phyloP scores from a whole-genome alignment of 2,329 filamentous ascomycete species.

The Rutstroemia sydowiana region DNA sequence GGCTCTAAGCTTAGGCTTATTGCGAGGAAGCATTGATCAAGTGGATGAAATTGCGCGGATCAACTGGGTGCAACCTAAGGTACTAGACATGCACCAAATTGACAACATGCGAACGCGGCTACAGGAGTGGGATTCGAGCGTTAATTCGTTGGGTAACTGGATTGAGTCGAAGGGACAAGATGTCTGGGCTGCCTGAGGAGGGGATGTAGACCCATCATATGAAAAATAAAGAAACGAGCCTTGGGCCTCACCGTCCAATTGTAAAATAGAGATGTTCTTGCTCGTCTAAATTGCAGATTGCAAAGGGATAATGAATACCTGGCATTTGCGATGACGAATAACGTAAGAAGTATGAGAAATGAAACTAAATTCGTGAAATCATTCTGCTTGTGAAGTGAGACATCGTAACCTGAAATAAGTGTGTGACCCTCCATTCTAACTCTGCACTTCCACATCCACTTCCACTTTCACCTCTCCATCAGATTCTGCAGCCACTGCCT shows the following conservation, averaged over 20 bases:
- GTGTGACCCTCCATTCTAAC: background rate
- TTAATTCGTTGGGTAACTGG: constrained; percentile 95
- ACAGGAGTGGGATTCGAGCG: constrained; percentile 91
- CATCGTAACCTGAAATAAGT: background rate
- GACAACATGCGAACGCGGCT: constrained; percentile 82
- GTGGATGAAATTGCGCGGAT: constrained; percentile 91
- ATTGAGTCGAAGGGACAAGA: constrained; percentile 91
- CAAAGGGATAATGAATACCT: background rate
- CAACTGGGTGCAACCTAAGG: constrained; percentile 98
- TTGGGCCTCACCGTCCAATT: too few species aligned
- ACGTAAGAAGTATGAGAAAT: background rate
- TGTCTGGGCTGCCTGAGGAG: constrained; percentile 77
- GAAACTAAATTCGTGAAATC: background rate
- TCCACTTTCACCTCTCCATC: background rate
- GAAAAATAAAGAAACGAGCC: constrained; percentile 6
- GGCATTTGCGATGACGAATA: background rate
- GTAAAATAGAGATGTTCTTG: background rate
- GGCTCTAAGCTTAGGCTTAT: constrained; percentile 84
- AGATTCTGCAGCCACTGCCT: background rate
- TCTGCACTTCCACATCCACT: background rate
- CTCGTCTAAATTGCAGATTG: background rate
- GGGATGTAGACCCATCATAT: background rate
- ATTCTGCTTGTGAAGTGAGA: background rate
- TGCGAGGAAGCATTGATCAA: constrained; percentile 92
- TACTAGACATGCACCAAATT: constrained; percentile 92